A percentile compares a stretch with the other conserved stretches of the same genome.
phyloP scores from a whole-genome alignment of 2,329 filamentous ascomycete species.

The Harringtonia aguacate region DNA sequence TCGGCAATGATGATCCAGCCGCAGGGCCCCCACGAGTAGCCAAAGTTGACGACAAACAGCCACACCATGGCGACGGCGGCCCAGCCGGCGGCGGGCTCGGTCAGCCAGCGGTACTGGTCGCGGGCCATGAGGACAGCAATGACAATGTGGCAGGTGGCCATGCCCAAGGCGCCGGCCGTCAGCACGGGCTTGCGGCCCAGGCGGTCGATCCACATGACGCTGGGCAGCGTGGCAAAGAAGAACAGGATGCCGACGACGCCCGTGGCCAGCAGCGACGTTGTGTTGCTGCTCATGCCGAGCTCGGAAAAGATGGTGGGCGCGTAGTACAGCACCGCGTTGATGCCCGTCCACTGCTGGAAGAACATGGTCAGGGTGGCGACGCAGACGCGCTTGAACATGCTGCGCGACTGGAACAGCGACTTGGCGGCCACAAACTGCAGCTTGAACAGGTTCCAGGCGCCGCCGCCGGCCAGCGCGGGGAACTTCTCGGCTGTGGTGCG shows the following conservation, averaged over 20 bases:
- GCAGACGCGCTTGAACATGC: neutral
- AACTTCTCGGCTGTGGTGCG: neutral
- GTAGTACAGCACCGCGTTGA: conserved; percentile 57
- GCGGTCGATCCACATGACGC: conserved; percentile 55
- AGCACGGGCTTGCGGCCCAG: conserved; percentile 14
- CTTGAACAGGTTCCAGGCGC: no score
- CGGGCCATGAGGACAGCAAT: conserved; percentile 61
- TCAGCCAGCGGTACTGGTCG: conserved; percentile 46
- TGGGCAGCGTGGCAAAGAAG: conserved; percentile 32
- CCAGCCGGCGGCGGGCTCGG: conserved; percentile 56
- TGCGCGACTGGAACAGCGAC: neutral
- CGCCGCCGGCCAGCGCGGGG: neutral
- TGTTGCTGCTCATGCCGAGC: conserved; percentile 44
- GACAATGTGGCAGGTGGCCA: conserved; percentile 78
- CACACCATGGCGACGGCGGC: conserved; percentile 58
- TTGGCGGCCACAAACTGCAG: neutral
- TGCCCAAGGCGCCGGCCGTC: conserved; percentile 25
- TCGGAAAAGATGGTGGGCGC: conserved; percentile 50
- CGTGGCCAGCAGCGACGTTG: conserved; percentile 49
- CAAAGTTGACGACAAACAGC: conserved; percentile 67
- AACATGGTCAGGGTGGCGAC: neutral
- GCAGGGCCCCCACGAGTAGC: conserved; percentile 65
- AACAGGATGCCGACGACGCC: conserved; percentile 29
- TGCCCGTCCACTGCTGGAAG: conserved; percentile 47
- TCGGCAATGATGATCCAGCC: conserved; percentile 67